A percentile compares a stretch with the other conserved stretches of the same genome.
Evolutionary conservation across 2,329 filamentous ascomycete genomes (phyloP).

Genomic region (Fusarium sp.): DNA sequence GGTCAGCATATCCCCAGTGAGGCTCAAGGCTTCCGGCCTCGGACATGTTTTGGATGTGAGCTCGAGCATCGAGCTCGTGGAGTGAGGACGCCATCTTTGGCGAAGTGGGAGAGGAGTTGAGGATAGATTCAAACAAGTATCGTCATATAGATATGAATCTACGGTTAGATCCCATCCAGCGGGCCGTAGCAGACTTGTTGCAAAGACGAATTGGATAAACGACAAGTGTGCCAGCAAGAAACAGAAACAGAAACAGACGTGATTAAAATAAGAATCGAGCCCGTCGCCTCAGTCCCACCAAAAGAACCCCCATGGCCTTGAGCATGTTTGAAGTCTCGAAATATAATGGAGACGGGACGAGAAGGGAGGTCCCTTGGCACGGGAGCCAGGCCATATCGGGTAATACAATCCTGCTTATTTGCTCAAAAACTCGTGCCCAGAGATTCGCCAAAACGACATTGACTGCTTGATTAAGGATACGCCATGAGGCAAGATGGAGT

Average conservation of each 20-base stretch:
- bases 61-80: slow-evolving; percentile 41
- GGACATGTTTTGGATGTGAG: slow-evolving; percentile 57
- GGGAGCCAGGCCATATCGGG: slow-evolving; percentile 41
- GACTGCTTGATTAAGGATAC: slow-evolving; percentile 22
- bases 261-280: slow-evolving; percentile 43
- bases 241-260: slow-evolving; percentile 10
- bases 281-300: slow-evolving; percentile 27
- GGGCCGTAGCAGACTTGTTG: not conserved
- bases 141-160: slow-evolving; percentile 10
- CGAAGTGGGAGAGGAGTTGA: not conserved
- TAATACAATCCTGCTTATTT: slow-evolving; percentile 39
- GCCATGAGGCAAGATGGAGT: slow-evolving; percentile 18
- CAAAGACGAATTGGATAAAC: slow-evolving; percentile 13
- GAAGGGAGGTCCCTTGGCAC: slow-evolving; percentile 25
- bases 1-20: slow-evolving; percentile 62
- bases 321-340: slow-evolving; percentile 31
- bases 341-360: slow-evolving; percentile 12
- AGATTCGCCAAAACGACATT: slow-evolving; percentile 20
- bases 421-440: slow-evolving; percentile 29
- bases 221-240: slow-evolving; percentile 8
- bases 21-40: slow-evolving; percentile 51
- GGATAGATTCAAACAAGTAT: not conserved
- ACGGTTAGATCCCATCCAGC: slow-evolving; percentile 10
- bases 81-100: slow-evolving; percentile 29
- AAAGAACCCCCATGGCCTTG: slow-evolving; percentile 16